A percentile compares a stretch with the other conserved stretches of the same genome.
These are phyloP conservation scores for Magnaporthales sp. DNA, from an alignment of 2,329 filamentous ascomycete species.

Conservation along the genomic window DNA sequence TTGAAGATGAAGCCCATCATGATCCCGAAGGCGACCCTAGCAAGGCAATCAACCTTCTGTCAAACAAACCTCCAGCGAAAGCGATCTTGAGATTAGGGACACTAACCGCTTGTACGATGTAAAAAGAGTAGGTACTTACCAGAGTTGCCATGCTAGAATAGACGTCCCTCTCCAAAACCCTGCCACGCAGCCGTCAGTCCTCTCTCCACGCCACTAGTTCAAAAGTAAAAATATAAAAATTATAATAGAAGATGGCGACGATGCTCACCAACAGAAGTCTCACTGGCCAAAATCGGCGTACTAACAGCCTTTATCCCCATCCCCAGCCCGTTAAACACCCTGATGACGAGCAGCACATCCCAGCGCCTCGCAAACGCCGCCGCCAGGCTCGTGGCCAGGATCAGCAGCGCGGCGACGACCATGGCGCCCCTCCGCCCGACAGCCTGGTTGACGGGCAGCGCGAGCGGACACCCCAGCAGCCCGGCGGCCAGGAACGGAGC, in stretches of 20 bases:
- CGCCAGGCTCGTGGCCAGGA: conserved; percentile 28
- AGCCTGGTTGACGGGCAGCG: conserved; percentile 30
- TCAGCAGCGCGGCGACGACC: conserved; percentile 26
- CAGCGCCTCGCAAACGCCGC: conserved; percentile 24
- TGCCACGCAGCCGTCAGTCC: background rate
- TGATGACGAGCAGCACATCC: conserved; percentile 23
- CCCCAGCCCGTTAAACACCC: conserved; percentile 28
- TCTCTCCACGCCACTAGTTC: too few relatives aligned
- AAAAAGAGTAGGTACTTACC: conserved; percentile 14
- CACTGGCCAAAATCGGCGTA: conserved; percentile 35
- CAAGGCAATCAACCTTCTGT: background rate
- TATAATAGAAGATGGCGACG: background rate
- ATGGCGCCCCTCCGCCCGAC: conserved; percentile 31
- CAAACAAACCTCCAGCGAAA: background rate
- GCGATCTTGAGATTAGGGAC: too few relatives aligned
- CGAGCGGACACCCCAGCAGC: conserved; percentile 27
- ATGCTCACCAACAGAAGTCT: conserved; percentile 27
- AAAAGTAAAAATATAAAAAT: background rate
- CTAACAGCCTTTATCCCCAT: conserved; percentile 42
- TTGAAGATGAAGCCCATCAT: conserved; percentile 27
- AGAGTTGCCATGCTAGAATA: conserved; percentile 38
- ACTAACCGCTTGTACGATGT: too few relatives aligned
- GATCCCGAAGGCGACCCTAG: conserved; percentile 26
- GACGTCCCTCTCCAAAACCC: conserved; percentile 37
- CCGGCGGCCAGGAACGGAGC: conserved; percentile 30